Conservation (phyloP, 768 basidiomycete species). For the Lyophyllum decastes region DNA sequence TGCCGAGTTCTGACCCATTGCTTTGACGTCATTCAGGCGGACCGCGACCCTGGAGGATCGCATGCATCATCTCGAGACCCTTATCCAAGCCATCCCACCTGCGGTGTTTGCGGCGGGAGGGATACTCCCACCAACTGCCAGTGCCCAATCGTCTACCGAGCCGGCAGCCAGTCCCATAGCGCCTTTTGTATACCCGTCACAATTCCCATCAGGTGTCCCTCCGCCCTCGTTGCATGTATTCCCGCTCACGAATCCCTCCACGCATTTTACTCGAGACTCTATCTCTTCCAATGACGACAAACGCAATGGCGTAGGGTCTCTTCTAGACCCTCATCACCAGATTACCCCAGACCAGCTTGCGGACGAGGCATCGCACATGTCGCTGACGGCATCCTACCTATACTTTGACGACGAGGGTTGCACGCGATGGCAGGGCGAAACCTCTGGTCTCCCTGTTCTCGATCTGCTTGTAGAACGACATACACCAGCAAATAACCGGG, state of each 20-base stretch:
- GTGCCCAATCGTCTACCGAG: constrained; percentile 32
- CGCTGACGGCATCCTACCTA: constrained; percentile 76
- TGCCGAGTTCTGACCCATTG: neutral
- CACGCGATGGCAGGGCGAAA: constrained; percentile 90
- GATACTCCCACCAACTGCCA: constrained; percentile 29
- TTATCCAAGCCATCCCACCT: constrained; percentile 83
- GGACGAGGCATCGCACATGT: constrained; percentile 64
- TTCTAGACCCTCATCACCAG: constrained; percentile 37
- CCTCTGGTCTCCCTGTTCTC: constrained; percentile 87
- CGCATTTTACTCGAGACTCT: constrained; percentile 61
- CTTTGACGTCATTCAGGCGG: constrained; percentile 44
- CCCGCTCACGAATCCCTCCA: constrained; percentile 80
- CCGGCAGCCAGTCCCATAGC: constrained; percentile 24
- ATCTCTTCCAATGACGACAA: constrained; percentile 42
- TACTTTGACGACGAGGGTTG: constrained; percentile 89
- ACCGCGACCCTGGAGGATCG: constrained; percentile 85
- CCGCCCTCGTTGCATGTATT: constrained; percentile 78
- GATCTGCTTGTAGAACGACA: constrained; percentile 81
- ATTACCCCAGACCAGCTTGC: constrained; percentile 44
- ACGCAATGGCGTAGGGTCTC: constrained; percentile 40
- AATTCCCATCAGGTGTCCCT: constrained; percentile 58
- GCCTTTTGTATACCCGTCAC: constrained; percentile 30
- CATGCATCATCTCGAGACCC: constrained; percentile 84
- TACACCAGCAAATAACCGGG: constrained; percentile 33
- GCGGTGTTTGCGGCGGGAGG: constrained; percentile 73